Evolutionary conservation across 305 asterid genomes (phyloP).

Genomic region (Solanum hybrid): DNA sequence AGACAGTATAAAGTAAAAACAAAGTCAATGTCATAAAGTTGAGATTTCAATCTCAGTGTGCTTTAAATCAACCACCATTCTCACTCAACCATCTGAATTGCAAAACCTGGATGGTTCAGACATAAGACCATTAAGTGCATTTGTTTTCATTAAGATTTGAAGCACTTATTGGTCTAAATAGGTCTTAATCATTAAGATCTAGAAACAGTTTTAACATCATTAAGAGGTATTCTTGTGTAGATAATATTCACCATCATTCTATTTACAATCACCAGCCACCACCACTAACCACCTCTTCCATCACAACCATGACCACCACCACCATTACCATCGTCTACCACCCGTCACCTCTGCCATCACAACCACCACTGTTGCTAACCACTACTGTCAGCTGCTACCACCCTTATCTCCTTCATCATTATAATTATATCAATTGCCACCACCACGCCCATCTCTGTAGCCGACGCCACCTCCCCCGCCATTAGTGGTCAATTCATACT

Average conservation of each 20-base stretch:
- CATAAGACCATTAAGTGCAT: background rate
- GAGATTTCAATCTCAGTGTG: background rate
- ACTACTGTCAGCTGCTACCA: background rate
- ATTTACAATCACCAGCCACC: background rate
- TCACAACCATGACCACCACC: background rate
- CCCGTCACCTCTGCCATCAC: background rate
- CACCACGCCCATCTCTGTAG: background rate
- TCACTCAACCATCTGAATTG: background rate
- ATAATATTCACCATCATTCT: background rate
- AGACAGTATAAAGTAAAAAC: background rate
- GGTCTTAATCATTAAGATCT: background rate
- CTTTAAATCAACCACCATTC: background rate
- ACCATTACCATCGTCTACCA: background rate
- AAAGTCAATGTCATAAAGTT: background rate
- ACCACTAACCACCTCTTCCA: background rate
- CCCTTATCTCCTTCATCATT: background rate
- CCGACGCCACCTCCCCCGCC: background rate
- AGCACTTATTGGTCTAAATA: background rate
- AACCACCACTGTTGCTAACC: background rate
- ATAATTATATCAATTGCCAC: background rate
- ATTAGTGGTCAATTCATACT: background rate
- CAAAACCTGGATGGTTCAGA: background rate
- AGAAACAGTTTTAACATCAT: background rate
- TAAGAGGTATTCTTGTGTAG: background rate
- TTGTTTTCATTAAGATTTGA: background rate